phyloP scores from a whole-genome alignment of 75 land plant species.

The Larix kaempferi region DNA sequence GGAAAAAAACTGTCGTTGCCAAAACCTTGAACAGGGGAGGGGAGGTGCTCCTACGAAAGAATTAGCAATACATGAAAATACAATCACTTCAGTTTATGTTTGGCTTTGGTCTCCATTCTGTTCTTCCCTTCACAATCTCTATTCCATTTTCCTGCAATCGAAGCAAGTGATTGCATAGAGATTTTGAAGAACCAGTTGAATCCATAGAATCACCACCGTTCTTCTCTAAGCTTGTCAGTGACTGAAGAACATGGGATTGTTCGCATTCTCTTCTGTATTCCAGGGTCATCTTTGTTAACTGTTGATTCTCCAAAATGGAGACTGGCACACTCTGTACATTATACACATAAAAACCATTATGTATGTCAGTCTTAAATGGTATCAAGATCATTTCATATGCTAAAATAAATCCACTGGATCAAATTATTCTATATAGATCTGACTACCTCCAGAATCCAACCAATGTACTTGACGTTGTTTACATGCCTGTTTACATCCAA shows the following conservation, averaged over 20 bases:
- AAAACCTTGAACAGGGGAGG: no score
- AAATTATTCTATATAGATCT: neutral
- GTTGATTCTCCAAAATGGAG: slow-evolving; percentile 44
- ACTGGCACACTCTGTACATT: slow-evolving; percentile 72
- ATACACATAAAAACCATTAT: neutral
- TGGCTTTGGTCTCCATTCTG: slow-evolving; percentile 73
- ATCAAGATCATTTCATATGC: neutral
- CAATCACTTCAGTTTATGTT: no score
- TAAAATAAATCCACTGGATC: neutral
- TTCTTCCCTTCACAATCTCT: slow-evolving; percentile 71
- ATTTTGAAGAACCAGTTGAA: slow-evolving; percentile 7
- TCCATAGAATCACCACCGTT: slow-evolving; percentile 9
- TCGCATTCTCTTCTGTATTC: slow-evolving; percentile 91
- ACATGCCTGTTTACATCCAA: slow-evolving; percentile 89
- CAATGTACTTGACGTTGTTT: slow-evolving; percentile 86
- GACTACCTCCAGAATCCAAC: slow-evolving; percentile 81
- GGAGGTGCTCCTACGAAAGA: no score
- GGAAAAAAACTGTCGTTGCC: no score
- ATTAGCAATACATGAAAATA: neutral
- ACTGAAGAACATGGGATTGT: slow-evolving; percentile 69
- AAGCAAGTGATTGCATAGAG: slow-evolving; percentile 41
- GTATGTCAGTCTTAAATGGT: neutral
- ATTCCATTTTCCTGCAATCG: slow-evolving; percentile 53
- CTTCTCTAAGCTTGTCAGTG: slow-evolving; percentile 55
- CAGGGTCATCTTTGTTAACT: slow-evolving; percentile 62